These are phyloP conservation scores for Botrytis elliptica DNA, from an alignment of 2,329 filamentous ascomycete genomes.

Conservation along the genomic window DNA sequence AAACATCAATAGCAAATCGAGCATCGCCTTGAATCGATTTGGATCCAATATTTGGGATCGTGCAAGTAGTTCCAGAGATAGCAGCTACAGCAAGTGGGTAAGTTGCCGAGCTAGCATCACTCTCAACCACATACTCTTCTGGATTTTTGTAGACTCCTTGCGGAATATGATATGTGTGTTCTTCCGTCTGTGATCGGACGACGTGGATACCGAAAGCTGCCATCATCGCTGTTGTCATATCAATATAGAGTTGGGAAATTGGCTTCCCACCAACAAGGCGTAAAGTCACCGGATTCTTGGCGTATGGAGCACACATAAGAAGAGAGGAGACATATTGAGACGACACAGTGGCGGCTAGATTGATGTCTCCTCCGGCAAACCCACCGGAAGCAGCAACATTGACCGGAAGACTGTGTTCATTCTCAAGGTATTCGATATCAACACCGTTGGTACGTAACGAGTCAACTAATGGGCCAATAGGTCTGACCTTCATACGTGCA, in stretches of 20 bases:
- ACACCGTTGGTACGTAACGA: constrained; percentile 85
- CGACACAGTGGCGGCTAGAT: constrained; percentile 90
- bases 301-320: constrained; percentile 94
- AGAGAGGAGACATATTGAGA: constrained; percentile 99
- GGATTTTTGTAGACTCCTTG: constrained; percentile 82
- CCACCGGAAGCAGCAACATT: constrained; percentile 79
- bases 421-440: constrained; percentile 81
- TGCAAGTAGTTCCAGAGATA: constrained; percentile 93
- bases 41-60: constrained; percentile 92
- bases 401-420: constrained; percentile 78
- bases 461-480: constrained; percentile 90
- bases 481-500: constrained; percentile 90
- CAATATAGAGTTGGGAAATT: constrained; percentile 94
- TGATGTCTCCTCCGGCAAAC: constrained; percentile 81
- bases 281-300: constrained; percentile 88
- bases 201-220: constrained; percentile 82
- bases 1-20: constrained; percentile 85
- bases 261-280: constrained; percentile 93
- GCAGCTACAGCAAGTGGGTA: constrained; percentile 93
- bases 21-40: constrained; percentile 92
- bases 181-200: constrained; percentile 70
- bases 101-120: constrained; percentile 95
- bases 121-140: constrained; percentile 84
- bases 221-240: constrained; percentile 99
- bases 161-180: constrained; percentile 92